Conservation (phyloP, 2,329 filamentous ascomycete species). For the Dothiorella sarmentorum region DNA sequence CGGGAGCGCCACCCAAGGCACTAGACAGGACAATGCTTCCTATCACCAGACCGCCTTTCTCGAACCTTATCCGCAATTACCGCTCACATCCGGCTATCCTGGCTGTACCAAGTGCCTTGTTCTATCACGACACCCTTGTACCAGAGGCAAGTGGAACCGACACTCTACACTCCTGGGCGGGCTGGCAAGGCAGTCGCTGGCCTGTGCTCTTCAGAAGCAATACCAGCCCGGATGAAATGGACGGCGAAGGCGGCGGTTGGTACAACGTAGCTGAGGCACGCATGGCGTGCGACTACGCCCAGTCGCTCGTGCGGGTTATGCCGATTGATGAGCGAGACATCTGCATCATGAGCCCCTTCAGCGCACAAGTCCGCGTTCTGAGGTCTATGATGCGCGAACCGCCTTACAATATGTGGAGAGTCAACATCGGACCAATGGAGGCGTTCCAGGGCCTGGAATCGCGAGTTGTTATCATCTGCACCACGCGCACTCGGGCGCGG, state of each 20-base stretch:
- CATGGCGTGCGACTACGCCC: conserved; percentile 31
- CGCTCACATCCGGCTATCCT: conserved; percentile 47
- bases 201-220: conserved; percentile 44
- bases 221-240: conserved; percentile 38
- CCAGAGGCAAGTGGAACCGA: conserved; percentile 35
- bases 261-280: conserved; percentile 33
- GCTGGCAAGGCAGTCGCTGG: conserved; percentile 40
- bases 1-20: conserved; percentile 27
- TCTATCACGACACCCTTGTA: conserved; percentile 45
- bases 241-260: conserved; percentile 40
- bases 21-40: conserved; percentile 36
- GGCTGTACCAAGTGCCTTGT: conserved; percentile 39
- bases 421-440: conserved; percentile 47
- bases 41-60: conserved; percentile 43
- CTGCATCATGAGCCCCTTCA: conserved; percentile 45
- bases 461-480: conserved; percentile 44
- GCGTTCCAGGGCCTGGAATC: conserved; percentile 47
- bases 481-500: conserved; percentile 35
- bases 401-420: conserved; percentile 29
- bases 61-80: conserved; percentile 46
- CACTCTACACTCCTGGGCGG: conserved; percentile 30
- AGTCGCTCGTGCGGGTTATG: conserved; percentile 26
- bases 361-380: conserved; percentile 43
- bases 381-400: conserved; percentile 33
- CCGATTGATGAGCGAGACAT: conserved; percentile 36